Evolutionary conservation across 305 asterid species (phyloP).

Genomic region (Withania somnifera): DNA sequence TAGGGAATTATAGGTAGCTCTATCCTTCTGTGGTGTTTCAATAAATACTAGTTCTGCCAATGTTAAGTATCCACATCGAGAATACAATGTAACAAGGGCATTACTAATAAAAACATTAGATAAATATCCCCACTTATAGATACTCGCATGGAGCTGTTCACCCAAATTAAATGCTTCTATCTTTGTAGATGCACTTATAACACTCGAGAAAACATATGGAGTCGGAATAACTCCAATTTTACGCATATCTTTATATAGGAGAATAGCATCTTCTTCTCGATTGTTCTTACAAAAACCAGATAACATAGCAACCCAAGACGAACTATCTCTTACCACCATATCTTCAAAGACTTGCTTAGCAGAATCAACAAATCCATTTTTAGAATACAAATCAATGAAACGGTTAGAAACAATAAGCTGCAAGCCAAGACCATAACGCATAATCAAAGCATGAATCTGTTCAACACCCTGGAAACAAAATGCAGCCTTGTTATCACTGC

Average conservation of each 20-base stretch:
- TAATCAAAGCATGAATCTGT: constrained; percentile 67
- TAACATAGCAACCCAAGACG: constrained; percentile 88
- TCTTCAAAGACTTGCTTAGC: constrained; percentile 43
- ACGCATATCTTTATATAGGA: constrained; percentile 62
- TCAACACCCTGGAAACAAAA: constrained; percentile 20
- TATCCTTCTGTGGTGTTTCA: constrained; percentile 55
- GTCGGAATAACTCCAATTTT: constrained; percentile 66
- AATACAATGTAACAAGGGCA: constrained; percentile 73
- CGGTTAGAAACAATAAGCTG: constrained; percentile 48
- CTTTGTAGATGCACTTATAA: constrained; percentile 76
- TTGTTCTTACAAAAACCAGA: constrained; percentile 67
- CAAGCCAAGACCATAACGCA: constrained; percentile 40
- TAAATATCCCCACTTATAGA: constrained; percentile 72
- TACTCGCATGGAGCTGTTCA: constrained; percentile 66
- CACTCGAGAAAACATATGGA: constrained; percentile 72
- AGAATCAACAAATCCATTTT: constrained; percentile 44
- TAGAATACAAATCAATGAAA: constrained; percentile 66
- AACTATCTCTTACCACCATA: constrained; percentile 53
- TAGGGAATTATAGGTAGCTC: constrained; percentile 67
- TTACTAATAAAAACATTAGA: constrained; percentile 68
- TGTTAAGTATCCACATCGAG: constrained; percentile 40
- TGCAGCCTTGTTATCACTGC: constrained; percentile 27
- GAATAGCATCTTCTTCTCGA: constrained; percentile 39
- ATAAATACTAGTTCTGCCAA: constrained; percentile 63
- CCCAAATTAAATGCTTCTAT: constrained; percentile 46